Evolutionary conservation across 2,329 filamentous ascomycete genomes (phyloP), one percentile per base, ranked within the genome.

Genomic region (Sclerotinia spermophila): DNA sequence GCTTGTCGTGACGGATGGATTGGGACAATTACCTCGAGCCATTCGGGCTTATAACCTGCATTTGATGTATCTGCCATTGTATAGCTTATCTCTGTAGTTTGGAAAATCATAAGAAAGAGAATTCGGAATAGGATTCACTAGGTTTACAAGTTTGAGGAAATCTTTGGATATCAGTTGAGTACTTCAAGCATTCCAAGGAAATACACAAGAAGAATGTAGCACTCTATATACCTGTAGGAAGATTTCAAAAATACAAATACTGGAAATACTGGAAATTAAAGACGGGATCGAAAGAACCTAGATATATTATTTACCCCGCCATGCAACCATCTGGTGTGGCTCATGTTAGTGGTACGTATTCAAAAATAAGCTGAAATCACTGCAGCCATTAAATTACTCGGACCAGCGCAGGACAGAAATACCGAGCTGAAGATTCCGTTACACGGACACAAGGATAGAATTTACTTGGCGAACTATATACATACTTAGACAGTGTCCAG

Each of bases 21-120:
- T 35, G 3, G 35, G 33, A 21, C n/a, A 30, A 24, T 55, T 72
- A 76, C 76, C 69, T 76, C 73, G 45, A 76, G 76, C 76, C 75
- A 76, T 56, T 72, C 72, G 42, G 71, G 68, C 2, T 70, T 67
- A 51, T 76, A 77, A 11, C 71, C 72, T 58, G 73, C 74, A 40
- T 62, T 70, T 19, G 59, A 58, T 64, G 66, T 24, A 56, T 45
- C 13, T 64, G 44, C 44, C 67, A 69, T 69, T 40, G 13, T 10
- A 17, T 27, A 2, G 15, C 11, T 38, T 65, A 13, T 27, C 24
- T 51, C 19, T 44, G 19, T 48, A 35, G 21, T 24, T 35, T 24
- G 10, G 0, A 15, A 38, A 19, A 24, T n/a, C 7, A n/a, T n/a
- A n/a, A n/a, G 10, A 35, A 35, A 21, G 5, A 21, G 7, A 13